phyloP scores from a whole-genome alignment of 352 stramenopile species.

The Phytophthora pini region DNA sequence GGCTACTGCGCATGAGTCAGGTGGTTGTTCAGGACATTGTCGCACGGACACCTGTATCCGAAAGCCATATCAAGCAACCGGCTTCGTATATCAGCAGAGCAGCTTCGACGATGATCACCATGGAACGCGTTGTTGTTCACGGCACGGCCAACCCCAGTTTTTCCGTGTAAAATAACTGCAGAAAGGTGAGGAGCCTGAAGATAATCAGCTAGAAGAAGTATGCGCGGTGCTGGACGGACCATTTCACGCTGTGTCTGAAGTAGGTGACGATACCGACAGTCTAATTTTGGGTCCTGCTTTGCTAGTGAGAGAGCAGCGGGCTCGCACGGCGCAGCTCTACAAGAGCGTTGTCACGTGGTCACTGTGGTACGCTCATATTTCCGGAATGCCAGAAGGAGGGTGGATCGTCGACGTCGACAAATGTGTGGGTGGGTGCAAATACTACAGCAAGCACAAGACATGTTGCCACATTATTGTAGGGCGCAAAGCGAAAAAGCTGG shows the following conservation, averaged over 20 bases:
- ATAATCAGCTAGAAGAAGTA: background rate
- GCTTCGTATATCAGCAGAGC: background rate
- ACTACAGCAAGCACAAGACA: slow-evolving; percentile 4
- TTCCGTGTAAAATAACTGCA: background rate
- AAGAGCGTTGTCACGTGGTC: slow-evolving; percentile 6
- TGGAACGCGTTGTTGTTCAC: background rate
- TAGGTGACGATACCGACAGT: background rate
- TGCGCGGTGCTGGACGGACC: background rate
- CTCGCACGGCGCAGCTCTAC: slow-evolving; percentile 6
- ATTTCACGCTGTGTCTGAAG: background rate
- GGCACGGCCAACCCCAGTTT: background rate
- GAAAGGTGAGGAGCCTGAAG: background rate
- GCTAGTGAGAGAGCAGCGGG: slow-evolving; percentile 1
- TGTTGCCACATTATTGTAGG: slow-evolving; percentile 11
- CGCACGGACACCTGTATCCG: background rate
- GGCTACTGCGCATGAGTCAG: slow-evolving; percentile 2
- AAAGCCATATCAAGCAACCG: background rate
- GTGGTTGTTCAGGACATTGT: slow-evolving; percentile 1
- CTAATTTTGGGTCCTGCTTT: slow-evolving; percentile 1
- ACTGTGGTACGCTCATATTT: background rate
- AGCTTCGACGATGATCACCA: background rate
- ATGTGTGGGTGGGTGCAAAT: slow-evolving; percentile 7
- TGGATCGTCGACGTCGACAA: slow-evolving; percentile 7
- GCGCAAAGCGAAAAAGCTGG: background rate
- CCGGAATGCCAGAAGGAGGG: background rate